Evolutionary conservation across 352 stramenopile genomes (phyloP).

Genomic region (Globisporangium viniferum): DNA sequence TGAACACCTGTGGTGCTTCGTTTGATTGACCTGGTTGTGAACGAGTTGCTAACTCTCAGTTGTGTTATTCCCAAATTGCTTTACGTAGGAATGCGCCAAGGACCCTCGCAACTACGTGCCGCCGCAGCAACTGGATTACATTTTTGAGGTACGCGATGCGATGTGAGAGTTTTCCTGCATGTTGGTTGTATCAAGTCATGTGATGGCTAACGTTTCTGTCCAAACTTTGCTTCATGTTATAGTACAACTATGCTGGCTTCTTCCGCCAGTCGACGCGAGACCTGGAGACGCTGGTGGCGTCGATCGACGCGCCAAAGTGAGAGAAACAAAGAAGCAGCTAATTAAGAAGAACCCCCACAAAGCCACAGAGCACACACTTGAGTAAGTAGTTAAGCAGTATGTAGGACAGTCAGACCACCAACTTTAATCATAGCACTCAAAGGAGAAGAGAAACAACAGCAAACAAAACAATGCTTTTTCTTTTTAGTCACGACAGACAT

Average conservation of each 20-base stretch:
- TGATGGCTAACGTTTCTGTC: neutral
- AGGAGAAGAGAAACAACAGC: neutral
- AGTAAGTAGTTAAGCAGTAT: slow-evolving; percentile 6
- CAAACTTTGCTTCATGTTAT: slow-evolving; percentile 13
- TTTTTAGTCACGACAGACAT: neutral
- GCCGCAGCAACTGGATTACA: slow-evolving; percentile 82
- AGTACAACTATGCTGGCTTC: slow-evolving; percentile 87
- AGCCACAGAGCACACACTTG: neutral
- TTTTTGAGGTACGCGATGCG: slow-evolving; percentile 70
- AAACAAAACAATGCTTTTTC: neutral
- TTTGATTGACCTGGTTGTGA: neutral
- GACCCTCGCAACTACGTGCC: slow-evolving; percentile 65
- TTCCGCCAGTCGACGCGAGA: slow-evolving; percentile 78
- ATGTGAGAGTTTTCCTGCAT: neutral
- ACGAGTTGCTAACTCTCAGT: neutral
- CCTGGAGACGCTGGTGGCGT: slow-evolving; percentile 58
- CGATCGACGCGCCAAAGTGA: slow-evolving; percentile 40
- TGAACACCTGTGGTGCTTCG: slow-evolving; percentile 4
- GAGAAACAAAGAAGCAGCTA: neutral
- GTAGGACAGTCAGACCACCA: slow-evolving; percentile 1
- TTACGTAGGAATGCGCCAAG: slow-evolving; percentile 61
- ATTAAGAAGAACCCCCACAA: neutral
- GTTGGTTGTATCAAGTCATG: neutral
- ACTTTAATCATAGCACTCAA: neutral
- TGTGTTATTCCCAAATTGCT: slow-evolving; percentile 5